A percentile compares a stretch with the other conserved stretches of the same genome.
Conservation (phyloP, 192 early-diverging fungal species). For the Cladochytrium replicatum region DNA sequence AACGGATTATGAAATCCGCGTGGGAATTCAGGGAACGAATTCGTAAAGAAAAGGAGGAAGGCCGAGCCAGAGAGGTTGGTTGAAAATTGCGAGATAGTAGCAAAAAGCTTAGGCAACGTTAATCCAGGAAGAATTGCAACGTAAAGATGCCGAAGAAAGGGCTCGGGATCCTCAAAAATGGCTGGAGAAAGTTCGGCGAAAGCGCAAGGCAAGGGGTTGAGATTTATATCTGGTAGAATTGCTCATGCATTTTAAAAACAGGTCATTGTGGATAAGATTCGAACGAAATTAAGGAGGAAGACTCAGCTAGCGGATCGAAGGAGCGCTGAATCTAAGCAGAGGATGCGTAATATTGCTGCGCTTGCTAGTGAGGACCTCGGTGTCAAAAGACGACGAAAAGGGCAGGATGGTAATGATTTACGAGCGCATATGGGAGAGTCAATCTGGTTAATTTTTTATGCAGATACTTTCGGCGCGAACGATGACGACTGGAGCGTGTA, state of each 20-base stretch:
- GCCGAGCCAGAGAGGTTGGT: slow-evolving; percentile 44
- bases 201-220: slow-evolving; percentile 32
- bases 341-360: slow-evolving; percentile 79
- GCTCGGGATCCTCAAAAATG: slow-evolving; percentile 57
- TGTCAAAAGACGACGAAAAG: slow-evolving; percentile 44
- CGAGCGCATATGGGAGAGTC: background rate
- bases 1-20: slow-evolving; percentile 64
- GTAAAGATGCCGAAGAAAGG: slow-evolving; percentile 63
- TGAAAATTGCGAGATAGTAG: background rate
- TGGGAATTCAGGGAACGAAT: slow-evolving; percentile 67
- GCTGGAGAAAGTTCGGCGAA: slow-evolving; percentile 56
- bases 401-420: slow-evolving; percentile 20
- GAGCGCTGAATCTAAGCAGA: slow-evolving; percentile 72
- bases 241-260: slow-evolving; percentile 1
- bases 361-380: slow-evolving; percentile 55
- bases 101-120: background rate
- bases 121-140: slow-evolving; percentile 47
- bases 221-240: background rate
- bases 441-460: slow-evolving; percentile 35
- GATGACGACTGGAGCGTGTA: slow-evolving; percentile 91
- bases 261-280: slow-evolving; percentile 57
- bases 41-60: slow-evolving; percentile 63
- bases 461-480: slow-evolving; percentile 89
- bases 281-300: slow-evolving; percentile 54
- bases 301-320: slow-evolving; percentile 76